Conservation (phyloP, 495 filamentous ascomycete genomes). For the Podospora pseudoanserina region DNA sequence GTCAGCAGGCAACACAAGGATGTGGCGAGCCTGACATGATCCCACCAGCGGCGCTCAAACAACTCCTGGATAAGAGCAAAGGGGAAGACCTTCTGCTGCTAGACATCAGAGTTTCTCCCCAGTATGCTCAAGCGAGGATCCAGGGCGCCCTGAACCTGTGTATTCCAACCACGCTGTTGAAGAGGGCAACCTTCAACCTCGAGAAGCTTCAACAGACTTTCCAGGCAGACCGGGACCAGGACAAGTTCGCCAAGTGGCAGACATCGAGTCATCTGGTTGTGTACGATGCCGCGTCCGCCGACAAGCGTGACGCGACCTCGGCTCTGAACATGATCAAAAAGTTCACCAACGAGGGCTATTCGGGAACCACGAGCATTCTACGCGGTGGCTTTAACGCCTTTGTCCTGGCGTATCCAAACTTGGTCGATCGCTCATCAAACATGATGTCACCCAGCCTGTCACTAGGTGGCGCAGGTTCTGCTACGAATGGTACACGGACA, state of each 20-base stretch:
- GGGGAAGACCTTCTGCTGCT: conserved; percentile 64
- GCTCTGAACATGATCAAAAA: conserved; percentile 87
- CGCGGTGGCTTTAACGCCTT: conserved; percentile 57
- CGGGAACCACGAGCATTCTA: conserved; percentile 67
- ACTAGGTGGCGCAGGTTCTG: conserved; percentile 33
- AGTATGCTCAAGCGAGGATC: conserved; percentile 72
- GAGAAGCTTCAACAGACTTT: conserved; percentile 86
- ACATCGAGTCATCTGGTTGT: conserved; percentile 72
- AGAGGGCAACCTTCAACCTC: conserved; percentile 87
- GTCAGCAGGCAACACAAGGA: conserved; percentile 46
- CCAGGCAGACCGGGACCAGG: conserved; percentile 66
- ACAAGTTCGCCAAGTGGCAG: conserved; percentile 73
- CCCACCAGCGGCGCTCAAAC: conserved; percentile 59
- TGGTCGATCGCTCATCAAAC: conserved; percentile 46
- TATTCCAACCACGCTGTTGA: conserved; percentile 90
- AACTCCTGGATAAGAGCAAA: conserved; percentile 56
- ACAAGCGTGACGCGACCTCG: conserved; percentile 71
- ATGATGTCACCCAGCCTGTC: conserved; percentile 38
- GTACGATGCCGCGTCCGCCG: conserved; percentile 74
- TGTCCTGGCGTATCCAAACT: conserved; percentile 42
- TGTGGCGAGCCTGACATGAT: conserved; percentile 54
- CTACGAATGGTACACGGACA: conserved; percentile 23
- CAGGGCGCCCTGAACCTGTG: conserved; percentile 82
- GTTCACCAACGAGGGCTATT: conserved; percentile 80
- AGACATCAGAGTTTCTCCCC: conserved; percentile 85